phyloP scores from a whole-genome alignment of 2,329 filamentous ascomycete genomes.

The Alternaria gaisen region DNA sequence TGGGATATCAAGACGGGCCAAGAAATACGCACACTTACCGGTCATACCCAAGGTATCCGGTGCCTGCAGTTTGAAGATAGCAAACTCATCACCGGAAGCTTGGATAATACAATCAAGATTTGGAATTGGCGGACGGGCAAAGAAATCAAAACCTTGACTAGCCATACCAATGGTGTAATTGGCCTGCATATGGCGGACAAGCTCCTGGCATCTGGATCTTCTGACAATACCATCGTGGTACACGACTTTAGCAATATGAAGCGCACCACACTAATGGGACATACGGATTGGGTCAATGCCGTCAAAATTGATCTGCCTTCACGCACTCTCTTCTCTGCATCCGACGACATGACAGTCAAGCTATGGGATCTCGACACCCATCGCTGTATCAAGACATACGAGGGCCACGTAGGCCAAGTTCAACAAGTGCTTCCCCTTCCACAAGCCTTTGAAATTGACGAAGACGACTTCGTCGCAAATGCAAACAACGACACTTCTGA shows the following conservation, averaged over 20 bases:
- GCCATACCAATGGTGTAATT: constrained; percentile 84
- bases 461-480: constrained; percentile 65
- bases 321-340: constrained; percentile 88
- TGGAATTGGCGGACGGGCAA: constrained; percentile 97
- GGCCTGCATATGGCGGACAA: constrained; percentile 86
- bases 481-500: constrained; percentile 62
- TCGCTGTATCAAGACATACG: constrained; percentile 77
- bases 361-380: constrained; percentile 92
- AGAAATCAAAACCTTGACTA: constrained; percentile 80
- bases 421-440: constrained; percentile 89
- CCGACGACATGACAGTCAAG: constrained; percentile 89
- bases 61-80: constrained; percentile 92
- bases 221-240: constrained; percentile 88
- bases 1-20: constrained; percentile 93
- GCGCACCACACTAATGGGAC: constrained; percentile 80
- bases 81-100: constrained; percentile 87
- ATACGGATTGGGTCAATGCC: constrained; percentile 96
- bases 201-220: constrained; percentile 85
- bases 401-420: constrained; percentile 93
- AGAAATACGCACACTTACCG: constrained; percentile 82
- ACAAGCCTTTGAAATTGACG: constrained; percentile 87
- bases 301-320: constrained; percentile 85
- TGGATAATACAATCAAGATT: constrained; percentile 87
- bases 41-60: constrained; percentile 84
- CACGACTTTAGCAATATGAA: constrained; percentile 90